Base-by-base conservation (phyloP, 495 filamentous ascomycete genomes). In the Chaetomidium leptoderma region DNA sequence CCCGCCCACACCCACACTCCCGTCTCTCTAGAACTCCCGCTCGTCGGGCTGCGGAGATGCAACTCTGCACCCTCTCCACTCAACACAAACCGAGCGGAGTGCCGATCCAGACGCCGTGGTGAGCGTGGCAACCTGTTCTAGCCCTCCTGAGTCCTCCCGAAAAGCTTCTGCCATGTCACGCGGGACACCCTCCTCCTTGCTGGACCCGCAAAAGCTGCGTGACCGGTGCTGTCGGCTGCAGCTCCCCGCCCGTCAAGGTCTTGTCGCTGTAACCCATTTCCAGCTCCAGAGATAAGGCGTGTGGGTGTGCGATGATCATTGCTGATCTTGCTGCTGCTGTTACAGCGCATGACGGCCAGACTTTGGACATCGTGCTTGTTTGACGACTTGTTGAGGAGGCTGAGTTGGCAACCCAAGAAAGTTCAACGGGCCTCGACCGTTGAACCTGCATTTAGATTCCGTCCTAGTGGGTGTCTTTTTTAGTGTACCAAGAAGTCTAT, bases 121-220 rank as follows among this genome's bases (percentile, higher is more conserved):
- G n/a, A n/a, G n/a, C n/a, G n/a, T n/a, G n/a, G n/a, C n/a, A n/a
- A 16, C 29, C 14, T 16, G 40, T 45, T 55, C 53, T 55, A 55
- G 29, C 40, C 53, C 53, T 24, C 17, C n/a, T n/a, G n/a, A n/a
- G n/a, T n/a, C n/a, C n/a, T n/a, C 42, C 19, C 53, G 53, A 55
- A 46, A 43, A 55, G 23, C 37, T 35, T 54, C 39, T 54, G 51
- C 29, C 51, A 26, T 53, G 51, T 54, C 51, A 54, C 51, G 51
- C 39, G 51, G 51, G 10, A 44, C 10, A 8, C 2, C 9, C 37
- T 23, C 51, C 19, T 24, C 29, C 29, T n/a, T 17, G 37, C 19
- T n/a, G 35, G 50, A 32, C 37, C 50, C 50, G 50, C 37, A 19
- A 16, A 13, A 16, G 36, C 37, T 32, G 36, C 50, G 9, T 32